Evolutionary conservation across 2,329 filamentous ascomycete species (phyloP).

Genomic region (Cladophialophora chaetospira): DNA sequence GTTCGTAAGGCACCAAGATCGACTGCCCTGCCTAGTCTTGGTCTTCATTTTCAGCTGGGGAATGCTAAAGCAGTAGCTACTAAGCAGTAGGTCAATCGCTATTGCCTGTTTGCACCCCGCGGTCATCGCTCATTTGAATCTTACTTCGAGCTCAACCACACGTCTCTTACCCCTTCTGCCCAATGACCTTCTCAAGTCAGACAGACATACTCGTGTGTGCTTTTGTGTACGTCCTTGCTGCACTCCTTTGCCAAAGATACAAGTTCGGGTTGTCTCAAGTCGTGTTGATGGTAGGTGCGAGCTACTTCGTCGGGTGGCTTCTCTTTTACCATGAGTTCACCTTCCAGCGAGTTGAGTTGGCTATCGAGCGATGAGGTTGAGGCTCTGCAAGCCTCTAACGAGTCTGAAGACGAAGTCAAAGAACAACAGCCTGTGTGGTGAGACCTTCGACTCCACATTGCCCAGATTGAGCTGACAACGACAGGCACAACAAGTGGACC

Average conservation of each 20-base stretch:
- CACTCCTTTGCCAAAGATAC: background rate
- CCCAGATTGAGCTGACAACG: background rate
- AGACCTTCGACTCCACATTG: background rate
- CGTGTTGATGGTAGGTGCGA: background rate
- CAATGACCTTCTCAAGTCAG: background rate
- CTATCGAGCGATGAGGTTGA: background rate
- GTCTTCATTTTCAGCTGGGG: background rate
- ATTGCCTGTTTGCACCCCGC: background rate
- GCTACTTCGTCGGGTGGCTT: background rate
- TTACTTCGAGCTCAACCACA: background rate
- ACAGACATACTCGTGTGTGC: background rate
- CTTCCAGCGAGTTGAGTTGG: conserved; percentile 5
- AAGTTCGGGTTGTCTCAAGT: background rate
- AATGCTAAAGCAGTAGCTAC: background rate
- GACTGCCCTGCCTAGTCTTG: background rate
- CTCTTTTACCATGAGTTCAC: background rate
- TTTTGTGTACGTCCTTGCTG: background rate
- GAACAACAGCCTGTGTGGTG: background rate
- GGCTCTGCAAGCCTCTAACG: background rate
- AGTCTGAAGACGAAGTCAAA: background rate
- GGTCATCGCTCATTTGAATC: background rate
- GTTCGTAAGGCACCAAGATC: background rate
- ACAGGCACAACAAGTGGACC: conserved; percentile 15
- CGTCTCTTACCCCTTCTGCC: background rate
- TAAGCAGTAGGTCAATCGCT: background rate